phyloP scores from a whole-genome alignment of 1,284 basidiomycete genomes.

The Cutaneotrichosporon cutaneum region DNA sequence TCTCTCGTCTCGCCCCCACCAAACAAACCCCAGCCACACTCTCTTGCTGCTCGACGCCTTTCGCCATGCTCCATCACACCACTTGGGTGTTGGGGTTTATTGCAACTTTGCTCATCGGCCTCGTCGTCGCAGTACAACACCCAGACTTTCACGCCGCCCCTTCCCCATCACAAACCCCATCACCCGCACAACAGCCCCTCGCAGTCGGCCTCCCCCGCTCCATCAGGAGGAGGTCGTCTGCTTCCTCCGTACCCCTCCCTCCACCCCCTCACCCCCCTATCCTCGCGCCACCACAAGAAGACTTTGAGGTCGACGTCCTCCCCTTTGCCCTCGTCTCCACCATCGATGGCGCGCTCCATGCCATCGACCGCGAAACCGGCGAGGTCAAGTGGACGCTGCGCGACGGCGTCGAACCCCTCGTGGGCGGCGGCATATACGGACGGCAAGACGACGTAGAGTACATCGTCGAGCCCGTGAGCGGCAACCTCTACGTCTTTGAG shows the following conservation, averaged over 20 bases:
- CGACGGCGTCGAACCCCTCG: slow-evolving; percentile 47
- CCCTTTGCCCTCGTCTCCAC: slow-evolving; percentile 51
- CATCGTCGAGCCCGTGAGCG: slow-evolving; percentile 52
- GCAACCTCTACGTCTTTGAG: slow-evolving; percentile 49
- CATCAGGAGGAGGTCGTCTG: not conserved
- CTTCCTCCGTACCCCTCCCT: not conserved
- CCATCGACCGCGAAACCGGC: slow-evolving; percentile 48
- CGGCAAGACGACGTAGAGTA: slow-evolving; percentile 36
- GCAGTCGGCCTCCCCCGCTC: slow-evolving; percentile 20
- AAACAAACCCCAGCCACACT: not conserved
- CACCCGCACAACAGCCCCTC: slow-evolving; percentile 9
- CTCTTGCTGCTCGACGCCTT: not conserved
- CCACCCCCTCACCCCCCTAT: not conserved
- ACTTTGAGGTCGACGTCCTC: slow-evolving; percentile 49
- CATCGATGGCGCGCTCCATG: slow-evolving; percentile 52
- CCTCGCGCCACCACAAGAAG: slow-evolving; percentile 7
- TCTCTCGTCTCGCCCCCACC: not conserved
- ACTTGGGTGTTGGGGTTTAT: slow-evolving; percentile 15
- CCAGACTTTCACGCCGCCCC: not conserved
- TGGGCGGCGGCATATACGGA: slow-evolving; percentile 42
- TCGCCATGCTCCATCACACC: slow-evolving; percentile 20
- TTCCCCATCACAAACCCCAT: not conserved
- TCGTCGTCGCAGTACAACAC: slow-evolving; percentile 10
- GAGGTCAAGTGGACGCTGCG: slow-evolving; percentile 42
- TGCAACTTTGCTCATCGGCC: slow-evolving; percentile 18